phyloP scores from a whole-genome alignment of 495 filamentous ascomycete species.

The Thermothielavioides terrestris region DNA sequence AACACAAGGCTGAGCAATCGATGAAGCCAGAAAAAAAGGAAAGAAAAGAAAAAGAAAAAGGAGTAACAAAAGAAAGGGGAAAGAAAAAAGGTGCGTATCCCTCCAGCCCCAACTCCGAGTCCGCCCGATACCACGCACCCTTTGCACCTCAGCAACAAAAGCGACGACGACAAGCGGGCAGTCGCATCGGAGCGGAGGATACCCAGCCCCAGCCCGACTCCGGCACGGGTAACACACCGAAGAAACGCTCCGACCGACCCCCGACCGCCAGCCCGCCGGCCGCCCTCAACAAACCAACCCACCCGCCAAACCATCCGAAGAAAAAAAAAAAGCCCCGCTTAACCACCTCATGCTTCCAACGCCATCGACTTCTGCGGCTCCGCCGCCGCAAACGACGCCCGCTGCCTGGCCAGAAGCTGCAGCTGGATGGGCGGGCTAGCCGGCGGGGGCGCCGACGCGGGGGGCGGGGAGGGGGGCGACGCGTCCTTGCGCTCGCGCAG shows the following conservation, averaged over 20 bases:
- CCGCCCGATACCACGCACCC: too few relatives aligned
- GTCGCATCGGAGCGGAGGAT: too few relatives aligned
- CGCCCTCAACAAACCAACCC: background rate
- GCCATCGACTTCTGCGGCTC: constrained; percentile 15
- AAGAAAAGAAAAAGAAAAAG: constrained; percentile 8
- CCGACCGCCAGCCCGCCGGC: too few relatives aligned
- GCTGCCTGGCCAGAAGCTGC: constrained; percentile 30
- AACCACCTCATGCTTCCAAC: constrained; percentile 27
- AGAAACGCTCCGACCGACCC: background rate
- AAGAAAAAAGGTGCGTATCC: too few relatives aligned
- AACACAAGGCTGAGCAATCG: constrained; percentile 11
- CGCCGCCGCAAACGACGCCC: constrained; percentile 16
- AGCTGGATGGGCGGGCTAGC: constrained; percentile 26
- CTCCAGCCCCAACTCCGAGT: too few relatives aligned
- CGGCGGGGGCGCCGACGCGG: constrained; percentile 6
- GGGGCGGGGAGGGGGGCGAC: constrained; percentile 10
- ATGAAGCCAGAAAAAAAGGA: constrained; percentile 2
- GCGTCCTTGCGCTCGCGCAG: background rate
- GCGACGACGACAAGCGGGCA: too few relatives aligned
- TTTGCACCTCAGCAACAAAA: too few relatives aligned
- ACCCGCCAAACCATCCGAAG: too few relatives aligned
- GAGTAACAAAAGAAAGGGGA: background rate
- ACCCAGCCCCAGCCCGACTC: too few relatives aligned
- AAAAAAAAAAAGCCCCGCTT: constrained; percentile 4
- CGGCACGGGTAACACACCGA: too few relatives aligned